These are phyloP conservation scores for Aphelidium insulamus DNA, from an alignment of 371 early-diverging fungal genomes.

Conservation along the genomic window DNA sequence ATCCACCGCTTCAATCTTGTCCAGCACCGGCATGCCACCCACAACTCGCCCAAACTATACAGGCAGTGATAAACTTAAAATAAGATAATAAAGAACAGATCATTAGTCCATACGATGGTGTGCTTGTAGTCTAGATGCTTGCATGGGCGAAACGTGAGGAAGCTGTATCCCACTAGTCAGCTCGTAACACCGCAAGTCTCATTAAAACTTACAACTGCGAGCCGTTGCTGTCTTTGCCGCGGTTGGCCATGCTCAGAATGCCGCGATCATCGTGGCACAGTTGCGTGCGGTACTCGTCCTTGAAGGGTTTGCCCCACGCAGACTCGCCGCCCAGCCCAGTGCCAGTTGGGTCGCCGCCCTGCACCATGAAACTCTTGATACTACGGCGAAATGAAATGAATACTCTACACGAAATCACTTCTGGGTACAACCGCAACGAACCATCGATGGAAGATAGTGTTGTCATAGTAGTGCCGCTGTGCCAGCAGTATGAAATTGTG, in stretches of 20 bases:
- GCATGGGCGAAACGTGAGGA: conserved; percentile 56
- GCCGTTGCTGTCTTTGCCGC: conserved; percentile 60
- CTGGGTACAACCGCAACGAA: no score
- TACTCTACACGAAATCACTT: no score
- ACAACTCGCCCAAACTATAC: conserved; percentile 67
- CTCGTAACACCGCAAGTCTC: neutral
- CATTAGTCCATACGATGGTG: no score
- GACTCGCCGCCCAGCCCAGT: conserved; percentile 72
- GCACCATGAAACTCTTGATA: conserved; percentile 78
- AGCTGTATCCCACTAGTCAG: conserved; percentile 20
- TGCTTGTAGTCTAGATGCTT: conserved; percentile 75
- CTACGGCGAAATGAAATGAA: no score
- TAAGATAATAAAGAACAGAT: no score
- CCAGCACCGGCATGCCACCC: conserved; percentile 56
- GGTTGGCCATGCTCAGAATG: conserved; percentile 65
- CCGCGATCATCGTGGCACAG: conserved; percentile 55
- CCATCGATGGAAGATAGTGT: conserved; percentile 59
- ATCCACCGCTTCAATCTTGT: conserved; percentile 46
- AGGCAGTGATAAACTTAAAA: no score
- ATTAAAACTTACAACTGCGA: conserved; percentile 58
- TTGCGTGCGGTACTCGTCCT: conserved; percentile 49
- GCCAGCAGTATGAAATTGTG: conserved; percentile 77
- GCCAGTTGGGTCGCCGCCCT: conserved; percentile 88
- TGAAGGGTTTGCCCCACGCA: conserved; percentile 52
- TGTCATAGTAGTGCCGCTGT: conserved; percentile 58